A percentile compares a stretch with the other conserved stretches of the same genome.
phyloP scores from a whole-genome alignment of 371 early-diverging fungal species.

The Blakeslea trispora region DNA sequence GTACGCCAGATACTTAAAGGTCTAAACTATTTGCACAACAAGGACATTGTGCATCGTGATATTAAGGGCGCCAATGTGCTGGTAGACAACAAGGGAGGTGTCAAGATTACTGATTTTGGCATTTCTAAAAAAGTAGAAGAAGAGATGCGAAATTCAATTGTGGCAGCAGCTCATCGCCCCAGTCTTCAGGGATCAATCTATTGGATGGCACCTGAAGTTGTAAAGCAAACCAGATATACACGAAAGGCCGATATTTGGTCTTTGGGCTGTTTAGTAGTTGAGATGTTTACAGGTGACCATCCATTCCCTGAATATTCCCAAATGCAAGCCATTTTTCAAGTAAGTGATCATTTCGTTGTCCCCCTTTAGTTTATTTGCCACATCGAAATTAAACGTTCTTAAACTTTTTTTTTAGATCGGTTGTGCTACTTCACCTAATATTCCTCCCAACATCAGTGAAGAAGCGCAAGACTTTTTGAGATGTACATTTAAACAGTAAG shows the following conservation, averaged over 20 bases:
- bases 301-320: constrained; percentile 93
- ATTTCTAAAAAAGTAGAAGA: constrained; percentile 94
- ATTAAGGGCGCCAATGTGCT: constrained; percentile 96
- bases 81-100: constrained; percentile 88
- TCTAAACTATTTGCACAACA: constrained; percentile 92
- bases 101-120: constrained; percentile 99
- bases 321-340: constrained; percentile 91
- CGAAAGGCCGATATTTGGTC: constrained; percentile 88
- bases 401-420: constrained; percentile 66
- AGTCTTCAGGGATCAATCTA: constrained; percentile 88
- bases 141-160: constrained; percentile 25
- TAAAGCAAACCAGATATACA: constrained; percentile 77
- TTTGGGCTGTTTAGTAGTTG: constrained; percentile 92
- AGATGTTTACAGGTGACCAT: constrained; percentile 95
- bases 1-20: constrained; percentile 93
- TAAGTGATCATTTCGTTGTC: no score
- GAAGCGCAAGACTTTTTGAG: constrained; percentile 80
- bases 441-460: constrained; percentile 71
- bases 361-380: no score
- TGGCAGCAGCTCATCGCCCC: constrained; percentile 53
- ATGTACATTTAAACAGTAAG: constrained; percentile 75
- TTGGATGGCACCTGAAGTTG: constrained; percentile 95
- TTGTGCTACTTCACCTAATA: constrained; percentile 75
- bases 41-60: constrained; percentile 97
- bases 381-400: no score